These are phyloP conservation scores for Neoarthrinium moseri DNA, from an alignment of 2,329 filamentous ascomycete genomes.

Conservation along the genomic window DNA sequence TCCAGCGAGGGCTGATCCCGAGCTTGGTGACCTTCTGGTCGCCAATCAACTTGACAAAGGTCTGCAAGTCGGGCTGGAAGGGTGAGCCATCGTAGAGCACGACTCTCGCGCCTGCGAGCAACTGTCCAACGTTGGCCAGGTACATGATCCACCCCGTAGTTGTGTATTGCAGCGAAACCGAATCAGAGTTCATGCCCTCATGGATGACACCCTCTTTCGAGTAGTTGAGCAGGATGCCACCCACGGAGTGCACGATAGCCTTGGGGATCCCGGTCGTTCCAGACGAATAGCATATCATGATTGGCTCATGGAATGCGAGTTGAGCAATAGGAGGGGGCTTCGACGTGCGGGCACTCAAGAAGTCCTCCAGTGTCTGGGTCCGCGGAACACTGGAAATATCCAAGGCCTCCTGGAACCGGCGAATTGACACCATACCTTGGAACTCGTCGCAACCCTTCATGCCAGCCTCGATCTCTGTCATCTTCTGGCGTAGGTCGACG, in stretches of 20 bases:
- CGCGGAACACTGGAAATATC: slow-evolving; percentile 54
- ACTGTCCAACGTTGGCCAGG: slow-evolving; percentile 54
- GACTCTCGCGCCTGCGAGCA: slow-evolving; percentile 59
- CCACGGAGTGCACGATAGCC: slow-evolving; percentile 78
- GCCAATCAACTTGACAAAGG: slow-evolving; percentile 61
- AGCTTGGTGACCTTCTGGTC: slow-evolving; percentile 69
- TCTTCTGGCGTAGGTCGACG: slow-evolving; percentile 71
- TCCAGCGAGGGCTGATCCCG: slow-evolving; percentile 74
- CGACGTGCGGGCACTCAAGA: slow-evolving; percentile 35
- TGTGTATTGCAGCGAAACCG: slow-evolving; percentile 53
- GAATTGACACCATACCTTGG: slow-evolving; percentile 61
- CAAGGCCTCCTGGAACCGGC: slow-evolving; percentile 60
- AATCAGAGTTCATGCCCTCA: slow-evolving; percentile 36
- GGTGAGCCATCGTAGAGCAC: slow-evolving; percentile 84
- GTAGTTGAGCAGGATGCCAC: slow-evolving; percentile 56
- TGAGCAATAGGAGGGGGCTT: slow-evolving; percentile 53
- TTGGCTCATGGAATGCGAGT: slow-evolving; percentile 70
- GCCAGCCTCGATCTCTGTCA: slow-evolving; percentile 62
- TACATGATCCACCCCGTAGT: slow-evolving; percentile 92
- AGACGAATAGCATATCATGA: slow-evolving; percentile 75
- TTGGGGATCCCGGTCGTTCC: slow-evolving; percentile 84
- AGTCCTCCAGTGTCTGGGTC: slow-evolving; percentile 43
- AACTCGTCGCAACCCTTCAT: slow-evolving; percentile 63
- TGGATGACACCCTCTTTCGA: slow-evolving; percentile 60
- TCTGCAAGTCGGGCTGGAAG: slow-evolving; percentile 66